These are phyloP conservation scores for Ceraceosorus bombacis DNA, from an alignment of 1,284 basidiomycete genomes.

Conservation along the genomic window DNA sequence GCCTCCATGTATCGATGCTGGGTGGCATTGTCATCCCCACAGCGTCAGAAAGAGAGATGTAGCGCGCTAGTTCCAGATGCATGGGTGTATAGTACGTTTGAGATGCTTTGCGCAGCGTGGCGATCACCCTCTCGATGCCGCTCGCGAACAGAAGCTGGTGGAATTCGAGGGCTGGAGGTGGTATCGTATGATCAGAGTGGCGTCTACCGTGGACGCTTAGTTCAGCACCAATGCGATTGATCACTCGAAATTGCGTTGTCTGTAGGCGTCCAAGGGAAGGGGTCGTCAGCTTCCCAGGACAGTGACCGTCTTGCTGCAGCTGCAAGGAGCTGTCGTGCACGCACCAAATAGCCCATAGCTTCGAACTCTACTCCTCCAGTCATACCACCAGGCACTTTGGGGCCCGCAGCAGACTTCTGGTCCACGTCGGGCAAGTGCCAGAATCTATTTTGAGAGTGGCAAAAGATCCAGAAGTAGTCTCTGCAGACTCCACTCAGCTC, in stretches of 20 bases:
- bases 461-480: constrained; percentile 98
- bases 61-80: constrained; percentile 41
- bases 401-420: constrained; percentile 73
- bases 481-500: constrained; percentile 82
- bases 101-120: constrained; percentile 20
- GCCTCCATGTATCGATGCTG: not conserved
- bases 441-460: constrained; percentile 83
- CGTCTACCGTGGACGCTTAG: not conserved
- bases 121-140: constrained; percentile 30
- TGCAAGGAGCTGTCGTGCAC: constrained; percentile 39
- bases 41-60: constrained; percentile 2
- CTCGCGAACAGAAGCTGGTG: constrained; percentile 26
- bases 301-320: not conserved
- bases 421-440: constrained; percentile 77
- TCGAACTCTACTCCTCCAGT: constrained; percentile 97
- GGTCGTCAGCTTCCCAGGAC: not conserved
- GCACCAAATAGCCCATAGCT: constrained; percentile 86
- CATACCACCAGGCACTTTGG: constrained; percentile 91
- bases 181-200: too few relatives aligned
- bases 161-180: constrained; percentile 18
- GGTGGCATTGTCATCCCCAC: not conserved
- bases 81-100: constrained; percentile 36
- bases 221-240: constrained; percentile 23
- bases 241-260: constrained; percentile 27
- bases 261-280: not conserved